Conservation (phyloP, 495 filamentous ascomycete genomes). For the Hypoxylon cercidicola region DNA sequence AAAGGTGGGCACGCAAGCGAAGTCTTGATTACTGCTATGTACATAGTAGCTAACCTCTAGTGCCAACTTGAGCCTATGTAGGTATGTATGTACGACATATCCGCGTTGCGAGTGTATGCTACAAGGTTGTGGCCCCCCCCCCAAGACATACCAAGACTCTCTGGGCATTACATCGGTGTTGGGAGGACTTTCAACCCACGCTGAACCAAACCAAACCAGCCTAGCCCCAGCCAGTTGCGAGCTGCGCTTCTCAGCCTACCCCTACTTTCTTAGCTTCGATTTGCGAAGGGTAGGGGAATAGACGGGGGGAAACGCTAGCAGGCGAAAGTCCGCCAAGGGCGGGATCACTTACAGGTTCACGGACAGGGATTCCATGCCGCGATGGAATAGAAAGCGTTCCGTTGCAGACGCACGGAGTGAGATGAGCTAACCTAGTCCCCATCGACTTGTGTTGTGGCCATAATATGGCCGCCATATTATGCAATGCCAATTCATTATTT, state of each 20-base stretch:
- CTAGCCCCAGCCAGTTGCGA: slow-evolving; percentile 19
- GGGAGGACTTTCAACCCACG: slow-evolving; percentile 40
- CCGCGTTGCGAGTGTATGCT: slow-evolving; percentile 27
- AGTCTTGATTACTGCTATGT: slow-evolving; percentile 35
- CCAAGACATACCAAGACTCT: slow-evolving; percentile 41
- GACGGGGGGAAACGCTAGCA: slow-evolving; percentile 28
- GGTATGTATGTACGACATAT: slow-evolving; percentile 39
- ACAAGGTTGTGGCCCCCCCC: slow-evolving; percentile 11
- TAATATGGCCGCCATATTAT: slow-evolving; percentile 30
- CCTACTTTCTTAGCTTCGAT: slow-evolving; percentile 43
- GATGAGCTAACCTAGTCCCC: slow-evolving; percentile 21
- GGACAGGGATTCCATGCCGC: slow-evolving; percentile 43
- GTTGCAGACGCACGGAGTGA: slow-evolving; percentile 42
- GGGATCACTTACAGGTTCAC: slow-evolving; percentile 40
- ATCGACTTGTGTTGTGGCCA: slow-evolving; percentile 11
- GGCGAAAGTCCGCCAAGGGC: slow-evolving; percentile 41
- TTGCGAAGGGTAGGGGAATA: slow-evolving; percentile 32
- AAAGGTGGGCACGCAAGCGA: slow-evolving; percentile 43
- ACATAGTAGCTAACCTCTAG: background rate
- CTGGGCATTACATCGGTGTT: slow-evolving; percentile 45
- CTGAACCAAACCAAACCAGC: slow-evolving; percentile 9
- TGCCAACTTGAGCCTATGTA: slow-evolving; percentile 25
- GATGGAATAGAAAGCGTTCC: slow-evolving; percentile 42
- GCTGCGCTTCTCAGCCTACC: slow-evolving; percentile 34
- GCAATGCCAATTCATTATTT: slow-evolving; percentile 38